Evolutionary conservation across 140 eudicot genomes (phyloP), one percentile per base, ranked within the genome.

Genomic region (Oenanthe javanica): DNA sequence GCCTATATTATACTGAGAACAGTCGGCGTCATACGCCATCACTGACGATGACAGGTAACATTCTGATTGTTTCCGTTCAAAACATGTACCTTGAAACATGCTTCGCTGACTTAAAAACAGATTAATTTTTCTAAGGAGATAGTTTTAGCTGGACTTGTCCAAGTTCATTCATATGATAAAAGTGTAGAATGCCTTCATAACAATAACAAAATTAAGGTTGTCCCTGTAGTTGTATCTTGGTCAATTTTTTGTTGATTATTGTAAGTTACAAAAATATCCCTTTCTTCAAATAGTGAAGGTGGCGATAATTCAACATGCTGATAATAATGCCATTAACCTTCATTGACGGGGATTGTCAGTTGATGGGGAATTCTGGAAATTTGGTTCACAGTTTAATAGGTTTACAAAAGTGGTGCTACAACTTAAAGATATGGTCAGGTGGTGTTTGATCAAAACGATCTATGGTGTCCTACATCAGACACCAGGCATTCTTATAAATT

Each of bases 1-100:
- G 82, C 91, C 75, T 93, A 88, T 86, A 84, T 93, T 47, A 93
- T 93, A 79, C 59, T 93, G 63, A 90, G 81, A 84, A 89, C 91
- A 52, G 81, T 84, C 59, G 79, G 89, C 8, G 80, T 88, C 54
- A 75, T 89, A 75, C 81, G 84, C 6, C 80, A 63, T 69, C 87
- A 88, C 63, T 88, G 85, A 78, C 82, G 50, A 7, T 88, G 84
- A 61, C 83, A 51, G 82, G 87, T 81, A 45, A 66, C 18, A 25
- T 23, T 27, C 16, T 25, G 8, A 66, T 25, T 25, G 72, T 66
- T 63, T 25, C 71, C 3, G 36, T 23, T 19, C 31, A n/a, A 57
- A 19, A 4, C 66, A 57, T 57, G 23, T 18, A 57, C n/a, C 66
- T 16, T 5, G 2, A 55, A 19, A 55, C 64, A 5, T 55, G 64